Conservation (phyloP, 306 rosid species). For the Clitoria ternatea region DNA sequence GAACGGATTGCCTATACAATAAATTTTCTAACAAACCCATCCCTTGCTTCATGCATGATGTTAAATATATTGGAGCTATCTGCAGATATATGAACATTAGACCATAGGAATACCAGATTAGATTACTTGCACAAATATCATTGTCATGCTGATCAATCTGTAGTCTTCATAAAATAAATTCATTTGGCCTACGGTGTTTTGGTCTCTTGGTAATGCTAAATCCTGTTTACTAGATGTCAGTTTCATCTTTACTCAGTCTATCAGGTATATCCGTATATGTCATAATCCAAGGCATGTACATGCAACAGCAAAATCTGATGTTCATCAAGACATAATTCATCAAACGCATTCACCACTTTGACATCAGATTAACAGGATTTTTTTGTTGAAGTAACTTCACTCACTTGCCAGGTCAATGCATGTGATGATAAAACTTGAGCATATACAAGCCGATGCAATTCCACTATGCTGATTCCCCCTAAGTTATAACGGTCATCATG, state of each 20-base stretch:
- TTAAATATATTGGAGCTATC: conserved; percentile 95
- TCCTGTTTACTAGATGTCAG: background rate
- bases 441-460: conserved; percentile 80
- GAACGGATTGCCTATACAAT: conserved; percentile 71
- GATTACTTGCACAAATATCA: conserved; percentile 14
- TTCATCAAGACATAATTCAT: background rate
- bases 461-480: conserved; percentile 90
- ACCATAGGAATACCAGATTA: conserved; percentile 25
- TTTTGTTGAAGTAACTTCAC: conserved; percentile 31
- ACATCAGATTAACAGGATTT: conserved; percentile 14
- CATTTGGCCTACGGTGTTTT: background rate
- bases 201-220: background rate
- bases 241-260: conserved; percentile 11
- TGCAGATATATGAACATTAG: conserved; percentile 38
- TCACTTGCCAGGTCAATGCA: conserved; percentile 93
- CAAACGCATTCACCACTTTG: conserved; percentile 9
- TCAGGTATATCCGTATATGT: background rate
- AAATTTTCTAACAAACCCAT: conserved; percentile 77
- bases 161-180: background rate
- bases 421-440: conserved; percentile 93
- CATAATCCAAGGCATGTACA: conserved; percentile 6
- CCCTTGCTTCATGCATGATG: conserved; percentile 96
- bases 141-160: background rate
- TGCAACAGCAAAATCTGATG: background rate
- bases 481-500: conserved; percentile 62